phyloP scores from a whole-genome alignment of 129 eudicot species.

The Pittosporum tobira region DNA sequence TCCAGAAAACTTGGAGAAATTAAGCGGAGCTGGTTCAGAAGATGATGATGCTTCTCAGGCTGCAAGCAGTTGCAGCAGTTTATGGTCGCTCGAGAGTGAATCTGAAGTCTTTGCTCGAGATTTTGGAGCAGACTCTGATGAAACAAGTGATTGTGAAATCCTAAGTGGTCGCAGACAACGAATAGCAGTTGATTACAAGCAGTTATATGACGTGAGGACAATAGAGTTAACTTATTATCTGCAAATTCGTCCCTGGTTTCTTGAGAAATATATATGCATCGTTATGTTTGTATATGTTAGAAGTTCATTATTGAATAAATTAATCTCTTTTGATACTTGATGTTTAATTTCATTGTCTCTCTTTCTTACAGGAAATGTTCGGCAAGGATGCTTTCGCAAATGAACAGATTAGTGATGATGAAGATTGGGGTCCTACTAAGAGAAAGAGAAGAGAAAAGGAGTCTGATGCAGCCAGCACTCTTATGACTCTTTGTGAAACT shows the following conservation, averaged over 20 bases:
- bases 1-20: constrained; percentile 48
- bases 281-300: background rate
- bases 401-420: constrained; percentile 85
- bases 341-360: background rate
- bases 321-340: background rate
- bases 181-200: constrained; percentile 61
- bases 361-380: constrained; percentile 67
- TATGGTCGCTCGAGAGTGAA: constrained; percentile 59
- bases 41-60: constrained; percentile 34
- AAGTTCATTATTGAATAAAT: background rate
- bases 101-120: constrained; percentile 22
- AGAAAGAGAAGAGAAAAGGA: constrained; percentile 67
- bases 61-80: constrained; percentile 46
- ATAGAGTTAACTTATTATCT: background rate
- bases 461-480: constrained; percentile 70
- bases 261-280: background rate
- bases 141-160: constrained; percentile 45
- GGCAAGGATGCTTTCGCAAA: constrained; percentile 60
- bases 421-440: constrained; percentile 91
- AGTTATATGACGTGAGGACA: constrained; percentile 74
- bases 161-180: constrained; percentile 67
- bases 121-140: constrained; percentile 39
- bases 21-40: constrained; percentile 34
- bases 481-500: constrained; percentile 54
- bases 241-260: background rate